Evolutionary conservation across 202 grass and related monocot genomes (phyloP).

Genomic region (Saccharum hybrid): DNA sequence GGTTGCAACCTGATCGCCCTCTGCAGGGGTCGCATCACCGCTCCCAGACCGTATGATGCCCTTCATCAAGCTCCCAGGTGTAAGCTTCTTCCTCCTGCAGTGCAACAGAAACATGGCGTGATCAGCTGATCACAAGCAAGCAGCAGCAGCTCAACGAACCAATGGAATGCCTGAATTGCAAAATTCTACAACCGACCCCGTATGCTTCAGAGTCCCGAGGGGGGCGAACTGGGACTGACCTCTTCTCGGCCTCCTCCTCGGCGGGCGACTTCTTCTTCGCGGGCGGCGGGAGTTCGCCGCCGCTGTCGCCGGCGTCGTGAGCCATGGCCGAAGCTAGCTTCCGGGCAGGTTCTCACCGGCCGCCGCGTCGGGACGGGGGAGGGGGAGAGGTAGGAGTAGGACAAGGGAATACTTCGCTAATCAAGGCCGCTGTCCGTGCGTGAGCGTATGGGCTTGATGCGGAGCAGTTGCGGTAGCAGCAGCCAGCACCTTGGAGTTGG

Average conservation of each 20-base stretch:
- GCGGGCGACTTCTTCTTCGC: constrained; percentile 68
- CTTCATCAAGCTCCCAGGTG: constrained; percentile 95
- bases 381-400: not conserved
- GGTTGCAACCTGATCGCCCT: constrained; percentile 77
- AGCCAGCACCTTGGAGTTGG: not conserved
- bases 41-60: constrained; percentile 70
- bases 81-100: constrained; percentile 86
- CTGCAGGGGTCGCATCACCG: constrained; percentile 59
- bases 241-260: constrained; percentile 78
- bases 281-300: constrained; percentile 46
- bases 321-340: constrained; percentile 65
- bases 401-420: constrained; percentile 1
- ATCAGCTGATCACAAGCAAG: not conserved
- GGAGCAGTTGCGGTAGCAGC: constrained; percentile 41
- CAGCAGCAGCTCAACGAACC: not conserved
- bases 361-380: not conserved
- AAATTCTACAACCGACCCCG: not conserved
- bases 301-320: constrained; percentile 33
- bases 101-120: constrained; percentile 10
- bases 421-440: not conserved
- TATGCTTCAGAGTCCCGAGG: not conserved
- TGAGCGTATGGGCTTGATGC: constrained; percentile 26
- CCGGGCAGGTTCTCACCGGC: constrained; percentile 6
- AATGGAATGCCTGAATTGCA: not conserved
- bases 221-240: constrained; percentile 29